These are phyloP conservation scores for Mimosa pudica DNA, from an alignment of 306 rosid species.

Conservation along the genomic window DNA sequence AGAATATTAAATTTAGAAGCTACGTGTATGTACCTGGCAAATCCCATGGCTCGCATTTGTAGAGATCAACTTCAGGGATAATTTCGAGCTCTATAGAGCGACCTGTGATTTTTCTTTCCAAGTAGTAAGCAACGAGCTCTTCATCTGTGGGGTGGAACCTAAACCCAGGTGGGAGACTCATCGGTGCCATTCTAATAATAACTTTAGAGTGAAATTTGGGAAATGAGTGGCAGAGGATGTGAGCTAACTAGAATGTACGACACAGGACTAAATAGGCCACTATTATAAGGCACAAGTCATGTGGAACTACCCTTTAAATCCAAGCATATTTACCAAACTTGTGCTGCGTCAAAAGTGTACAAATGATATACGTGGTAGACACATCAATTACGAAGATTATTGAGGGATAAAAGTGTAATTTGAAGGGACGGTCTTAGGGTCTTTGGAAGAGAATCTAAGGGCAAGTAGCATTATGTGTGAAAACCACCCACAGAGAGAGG, in stretches of 20 bases:
- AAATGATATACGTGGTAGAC: neutral
- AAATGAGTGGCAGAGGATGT: conserved; percentile 25
- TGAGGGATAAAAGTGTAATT: conserved; percentile 33
- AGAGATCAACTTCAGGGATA: conserved; percentile 93
- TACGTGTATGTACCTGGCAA: conserved; percentile 67
- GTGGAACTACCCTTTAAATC: neutral
- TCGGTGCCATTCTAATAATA: conserved; percentile 68
- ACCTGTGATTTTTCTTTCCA: conserved; percentile 84
- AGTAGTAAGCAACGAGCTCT: conserved; percentile 93
- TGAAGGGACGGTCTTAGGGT: neutral
- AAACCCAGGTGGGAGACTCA: conserved; percentile 98
- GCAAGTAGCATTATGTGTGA: conserved; percentile 53
- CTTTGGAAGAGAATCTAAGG: conserved; percentile 66
- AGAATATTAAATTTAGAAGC: neutral
- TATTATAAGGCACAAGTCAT: conserved; percentile 39
- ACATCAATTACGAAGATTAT: conserved; percentile 22
- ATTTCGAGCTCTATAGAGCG: conserved; percentile 90
- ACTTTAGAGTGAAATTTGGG: conserved; percentile 18
- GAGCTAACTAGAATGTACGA: conserved; percentile 47
- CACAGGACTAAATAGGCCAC: conserved; percentile 72
- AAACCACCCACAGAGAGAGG: conserved; percentile 58
- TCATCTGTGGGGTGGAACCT: conserved; percentile 97
- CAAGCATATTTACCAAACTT: neutral
- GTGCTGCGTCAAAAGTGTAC: neutral
- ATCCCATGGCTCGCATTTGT: conserved; percentile 99